Percentiles rank a stretch among this genome's conserved stretches.
These are phyloP conservation scores for Fusarium buxicola DNA, from an alignment of 2,329 filamentous ascomycete species.

Conservation along the genomic window DNA sequence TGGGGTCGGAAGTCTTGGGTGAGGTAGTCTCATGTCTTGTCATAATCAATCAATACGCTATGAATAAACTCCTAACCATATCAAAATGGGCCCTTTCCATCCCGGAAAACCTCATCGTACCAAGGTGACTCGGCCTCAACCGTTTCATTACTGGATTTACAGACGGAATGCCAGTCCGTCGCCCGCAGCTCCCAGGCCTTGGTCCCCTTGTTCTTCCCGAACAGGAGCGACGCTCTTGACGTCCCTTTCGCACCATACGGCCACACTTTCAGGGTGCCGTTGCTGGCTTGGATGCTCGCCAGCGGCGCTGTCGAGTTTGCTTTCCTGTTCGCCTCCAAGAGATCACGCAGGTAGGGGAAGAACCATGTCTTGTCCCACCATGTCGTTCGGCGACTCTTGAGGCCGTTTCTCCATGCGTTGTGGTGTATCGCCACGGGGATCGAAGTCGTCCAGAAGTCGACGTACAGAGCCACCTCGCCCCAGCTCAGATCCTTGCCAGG, in stretches of 20 bases:
- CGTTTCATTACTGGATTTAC: slow-evolving; percentile 26
- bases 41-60: slow-evolving; percentile 33
- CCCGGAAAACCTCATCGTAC: slow-evolving; percentile 43
- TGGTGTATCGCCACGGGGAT: slow-evolving; percentile 44
- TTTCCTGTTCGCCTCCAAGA: slow-evolving; percentile 32
- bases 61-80: slow-evolving; percentile 25
- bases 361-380: slow-evolving; percentile 47
- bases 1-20: background rate
- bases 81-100: slow-evolving; percentile 34
- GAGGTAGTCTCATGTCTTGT: slow-evolving; percentile 1
- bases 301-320: slow-evolving; percentile 30
- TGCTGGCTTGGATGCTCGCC: slow-evolving; percentile 25
- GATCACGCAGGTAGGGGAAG: slow-evolving; percentile 41
- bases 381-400: slow-evolving; percentile 36
- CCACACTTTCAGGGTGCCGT: slow-evolving; percentile 26
- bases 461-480: slow-evolving; percentile 39
- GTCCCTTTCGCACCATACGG: slow-evolving; percentile 26
- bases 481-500: slow-evolving; percentile 15
- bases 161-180: slow-evolving; percentile 39
- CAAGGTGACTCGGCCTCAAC: slow-evolving; percentile 25
- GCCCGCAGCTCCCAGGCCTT: slow-evolving; percentile 34
- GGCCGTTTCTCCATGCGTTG: slow-evolving; percentile 43
- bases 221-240: slow-evolving; percentile 29
- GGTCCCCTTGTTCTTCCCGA: slow-evolving; percentile 37
- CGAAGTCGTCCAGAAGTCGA: slow-evolving; percentile 41